These are phyloP conservation scores for Zea luxurians DNA, from an alignment of 176 grass and related monocot species.

Conservation along the genomic window DNA sequence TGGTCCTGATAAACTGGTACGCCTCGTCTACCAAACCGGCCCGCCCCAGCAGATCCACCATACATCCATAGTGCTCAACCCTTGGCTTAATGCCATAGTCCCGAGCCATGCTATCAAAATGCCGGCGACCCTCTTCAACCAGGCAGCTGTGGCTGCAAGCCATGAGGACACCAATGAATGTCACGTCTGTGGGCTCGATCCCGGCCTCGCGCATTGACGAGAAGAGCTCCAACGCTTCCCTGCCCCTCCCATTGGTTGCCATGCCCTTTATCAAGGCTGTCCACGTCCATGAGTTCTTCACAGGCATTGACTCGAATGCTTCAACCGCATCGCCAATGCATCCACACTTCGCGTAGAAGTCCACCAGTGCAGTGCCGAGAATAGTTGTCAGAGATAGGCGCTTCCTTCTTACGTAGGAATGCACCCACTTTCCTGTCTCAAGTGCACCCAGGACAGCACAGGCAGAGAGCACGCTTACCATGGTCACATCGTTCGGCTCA, in stretches of 20 bases:
- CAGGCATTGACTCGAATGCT: slow-evolving; percentile 53
- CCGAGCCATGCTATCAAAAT: slow-evolving; percentile 58
- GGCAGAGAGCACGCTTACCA: slow-evolving; percentile 75
- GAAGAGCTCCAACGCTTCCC: slow-evolving; percentile 57
- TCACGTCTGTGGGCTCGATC: slow-evolving; percentile 57
- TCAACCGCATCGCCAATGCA: slow-evolving; percentile 51
- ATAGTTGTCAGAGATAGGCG: slow-evolving; percentile 38
- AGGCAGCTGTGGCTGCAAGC: slow-evolving; percentile 70
- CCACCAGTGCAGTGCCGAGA: slow-evolving; percentile 70
- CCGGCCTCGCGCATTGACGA: slow-evolving; percentile 48
- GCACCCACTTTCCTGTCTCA: slow-evolving; percentile 73
- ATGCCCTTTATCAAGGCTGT: slow-evolving; percentile 69
- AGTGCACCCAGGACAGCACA: slow-evolving; percentile 66
- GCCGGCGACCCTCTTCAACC: slow-evolving; percentile 46
- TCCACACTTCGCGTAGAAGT: slow-evolving; percentile 78
- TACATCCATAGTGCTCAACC: slow-evolving; percentile 70
- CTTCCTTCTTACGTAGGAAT: slow-evolving; percentile 55
- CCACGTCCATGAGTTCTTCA: slow-evolving; percentile 69
- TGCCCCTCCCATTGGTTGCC: slow-evolving; percentile 55
- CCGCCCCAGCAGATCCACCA: slow-evolving; percentile 70
- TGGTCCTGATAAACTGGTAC: slow-evolving; percentile 56
- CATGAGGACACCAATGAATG: slow-evolving; percentile 65
- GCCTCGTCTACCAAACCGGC: slow-evolving; percentile 67
- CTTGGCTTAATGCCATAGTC: slow-evolving; percentile 59
- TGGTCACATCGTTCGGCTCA: slow-evolving; percentile 63